phyloP scores from a whole-genome alignment of 345 rosid species.

The Diplotaxis tenuifolia region DNA sequence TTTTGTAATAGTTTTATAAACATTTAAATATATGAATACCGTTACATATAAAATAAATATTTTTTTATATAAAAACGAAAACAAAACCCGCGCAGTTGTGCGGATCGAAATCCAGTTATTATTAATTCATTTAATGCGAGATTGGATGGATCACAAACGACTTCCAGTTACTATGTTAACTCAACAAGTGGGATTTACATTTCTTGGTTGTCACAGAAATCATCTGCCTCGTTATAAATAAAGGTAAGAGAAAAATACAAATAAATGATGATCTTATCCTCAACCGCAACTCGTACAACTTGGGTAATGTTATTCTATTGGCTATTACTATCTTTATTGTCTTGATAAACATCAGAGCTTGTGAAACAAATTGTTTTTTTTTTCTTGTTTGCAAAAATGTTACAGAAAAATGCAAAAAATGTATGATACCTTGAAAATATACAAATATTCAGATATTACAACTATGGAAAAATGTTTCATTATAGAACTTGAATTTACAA shows the following conservation, averaged over 20 bases:
- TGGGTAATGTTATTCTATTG: background rate
- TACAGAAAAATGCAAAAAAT: background rate
- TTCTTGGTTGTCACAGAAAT: constrained; percentile 20
- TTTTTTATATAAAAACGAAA: too few species aligned
- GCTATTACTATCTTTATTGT: background rate
- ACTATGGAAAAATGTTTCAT: background rate
- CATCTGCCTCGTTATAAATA: constrained; percentile 21
- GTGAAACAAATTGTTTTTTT: background rate
- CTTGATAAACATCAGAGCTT: background rate
- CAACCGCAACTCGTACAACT: constrained; percentile 20
- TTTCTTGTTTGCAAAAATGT: background rate
- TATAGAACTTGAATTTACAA: background rate
- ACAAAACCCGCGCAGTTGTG: too few species aligned
- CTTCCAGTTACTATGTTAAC: background rate
- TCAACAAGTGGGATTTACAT: background rate
- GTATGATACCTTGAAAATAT: background rate
- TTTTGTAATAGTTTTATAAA: too few species aligned
- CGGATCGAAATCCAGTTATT: too few species aligned
- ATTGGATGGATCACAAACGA: background rate
- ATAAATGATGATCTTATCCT: constrained; percentile 27
- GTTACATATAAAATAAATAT: too few species aligned
- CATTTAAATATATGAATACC: too few species aligned
- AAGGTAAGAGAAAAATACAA: background rate
- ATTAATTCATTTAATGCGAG: too few species aligned
- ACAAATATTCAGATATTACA: background rate